Evolutionary conservation across 345 rosid genomes (phyloP).

Genomic region (Hevea brasiliensis): DNA sequence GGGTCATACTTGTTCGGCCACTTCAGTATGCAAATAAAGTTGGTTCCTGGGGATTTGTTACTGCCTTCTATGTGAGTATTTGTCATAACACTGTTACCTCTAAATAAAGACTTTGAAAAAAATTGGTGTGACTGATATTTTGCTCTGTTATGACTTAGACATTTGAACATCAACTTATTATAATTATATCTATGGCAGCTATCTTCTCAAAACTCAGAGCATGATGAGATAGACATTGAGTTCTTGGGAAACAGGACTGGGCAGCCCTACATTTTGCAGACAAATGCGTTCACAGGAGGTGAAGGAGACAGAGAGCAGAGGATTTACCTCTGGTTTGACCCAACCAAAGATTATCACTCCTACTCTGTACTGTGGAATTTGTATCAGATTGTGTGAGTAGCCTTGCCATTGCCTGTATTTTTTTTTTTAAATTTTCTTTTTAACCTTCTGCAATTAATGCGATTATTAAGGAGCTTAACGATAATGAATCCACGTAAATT

Average conservation of each 20-base stretch:
- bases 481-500: background rate
- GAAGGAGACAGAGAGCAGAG: slow-evolving; percentile 79
- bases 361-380: slow-evolving; percentile 79
- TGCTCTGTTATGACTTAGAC: too few species aligned
- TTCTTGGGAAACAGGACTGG: slow-evolving; percentile 87
- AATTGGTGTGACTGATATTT: too few species aligned
- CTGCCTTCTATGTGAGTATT: slow-evolving; percentile 72
- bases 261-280: slow-evolving; percentile 76
- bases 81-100: background rate
- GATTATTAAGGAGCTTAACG: too few species aligned
- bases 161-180: too few species aligned
- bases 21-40: slow-evolving; percentile 79
- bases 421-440: background rate
- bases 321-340: slow-evolving; percentile 85
- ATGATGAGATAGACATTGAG: slow-evolving; percentile 92
- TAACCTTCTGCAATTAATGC: too few species aligned
- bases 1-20: slow-evolving; percentile 81
- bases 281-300: slow-evolving; percentile 81
- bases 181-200: slow-evolving; percentile 46
- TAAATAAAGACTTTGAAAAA: too few species aligned
- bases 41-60: slow-evolving; percentile 77
- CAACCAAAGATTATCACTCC: slow-evolving; percentile 52
- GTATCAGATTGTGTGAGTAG: slow-evolving; percentile 66
- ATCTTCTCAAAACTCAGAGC: slow-evolving; percentile 76
- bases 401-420: background rate